Base-by-base conservation (phyloP, 169 alveolate species). In the Eimeria acervulina region DNA sequence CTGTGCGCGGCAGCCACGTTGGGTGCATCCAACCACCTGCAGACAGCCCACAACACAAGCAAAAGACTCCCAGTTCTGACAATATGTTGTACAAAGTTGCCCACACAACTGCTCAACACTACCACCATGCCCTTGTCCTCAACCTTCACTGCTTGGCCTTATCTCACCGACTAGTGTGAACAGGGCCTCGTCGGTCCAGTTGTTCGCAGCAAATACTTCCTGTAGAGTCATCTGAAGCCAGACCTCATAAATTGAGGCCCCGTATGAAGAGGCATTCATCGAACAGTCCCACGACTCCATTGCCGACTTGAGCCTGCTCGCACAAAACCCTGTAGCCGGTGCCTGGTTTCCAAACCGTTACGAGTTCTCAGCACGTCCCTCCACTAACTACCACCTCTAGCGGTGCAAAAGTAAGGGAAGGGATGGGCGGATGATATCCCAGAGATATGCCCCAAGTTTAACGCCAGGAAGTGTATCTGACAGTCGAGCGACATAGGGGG, bases 221-320 rank as follows among this genome's bases (percentile, higher is more conserved):
- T 92, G 95, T 40, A 92, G 55, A 17, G 36, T n/a, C 95, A 84
- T 74, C 84, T 92, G 95, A n/a, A 78, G 72, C 95, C 95, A 92
- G 28, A 92, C 95, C 31, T 92, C 95, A 55, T 92, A 92, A 44
- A 92, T n/a, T 26, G 95, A 74, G 68, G 95, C 95, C 85, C 80
- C 90, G 23, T 51, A 13, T 8, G 95, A 92, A 47, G 85, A 63
- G 74, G 68, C 92, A 51, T 42, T 42, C 95, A 92, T 92, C 42
- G 70, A 31, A 31, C 95, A 84, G 59, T 92, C 95, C 95, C 95
- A 92, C 19, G 66, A 51, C 76, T 70, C 80, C 76, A 92, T 33
- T 23, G 74, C 72, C 28, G 83, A 76, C 36, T 72, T 70, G 59
- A 92, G 84, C 51, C 95, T 92, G 55, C 63, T 28, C 76, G n/a